A percentile compares a stretch with the other conserved stretches of the same genome.
Conservation (phyloP, 495 filamentous ascomycete genomes). For the Cryomyces antarcticus region DNA sequence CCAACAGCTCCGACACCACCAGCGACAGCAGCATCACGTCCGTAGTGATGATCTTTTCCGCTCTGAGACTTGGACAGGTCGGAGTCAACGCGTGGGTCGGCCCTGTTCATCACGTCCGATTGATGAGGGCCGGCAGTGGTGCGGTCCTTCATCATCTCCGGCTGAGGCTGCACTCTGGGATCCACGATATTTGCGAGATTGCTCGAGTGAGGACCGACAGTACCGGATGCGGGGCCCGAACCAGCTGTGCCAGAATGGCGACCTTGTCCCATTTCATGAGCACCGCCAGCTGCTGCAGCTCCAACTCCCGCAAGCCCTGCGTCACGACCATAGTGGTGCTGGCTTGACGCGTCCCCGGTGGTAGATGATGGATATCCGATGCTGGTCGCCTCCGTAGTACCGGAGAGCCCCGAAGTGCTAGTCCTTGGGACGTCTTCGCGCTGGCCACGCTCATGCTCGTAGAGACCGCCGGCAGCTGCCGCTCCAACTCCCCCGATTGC, state of each 20-base stretch:
- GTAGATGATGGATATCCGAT: not conserved
- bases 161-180: constrained; percentile 10
- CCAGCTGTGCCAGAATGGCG: constrained; percentile 3
- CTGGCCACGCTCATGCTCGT: not conserved
- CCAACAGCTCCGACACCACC: constrained; percentile 3
- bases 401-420: not conserved
- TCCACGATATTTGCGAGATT: constrained; percentile 11
- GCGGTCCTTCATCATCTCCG: constrained; percentile 8
- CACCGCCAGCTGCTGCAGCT: constrained; percentile 4
- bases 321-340: constrained; percentile 9
- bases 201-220: constrained; percentile 10
- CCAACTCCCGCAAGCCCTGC: constrained; percentile 9
- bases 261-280: not conserved
- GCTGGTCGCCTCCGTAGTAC: not conserved
- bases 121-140: constrained; percentile 6
- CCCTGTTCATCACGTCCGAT: constrained; percentile 6
- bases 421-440: not conserved
- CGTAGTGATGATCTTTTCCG: constrained; percentile 14
- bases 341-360: not conserved
- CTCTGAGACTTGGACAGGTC: not conserved
- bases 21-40: constrained; percentile 10
- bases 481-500: constrained; percentile 8
- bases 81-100: constrained; percentile 5
- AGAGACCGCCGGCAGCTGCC: constrained; percentile 3
- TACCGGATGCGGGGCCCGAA: constrained; percentile 6